Evolutionary conservation across 768 basidiomycete genomes (phyloP), one percentile per base, ranked within the genome.

Genomic region (Kwoniella mangroviensis): DNA sequence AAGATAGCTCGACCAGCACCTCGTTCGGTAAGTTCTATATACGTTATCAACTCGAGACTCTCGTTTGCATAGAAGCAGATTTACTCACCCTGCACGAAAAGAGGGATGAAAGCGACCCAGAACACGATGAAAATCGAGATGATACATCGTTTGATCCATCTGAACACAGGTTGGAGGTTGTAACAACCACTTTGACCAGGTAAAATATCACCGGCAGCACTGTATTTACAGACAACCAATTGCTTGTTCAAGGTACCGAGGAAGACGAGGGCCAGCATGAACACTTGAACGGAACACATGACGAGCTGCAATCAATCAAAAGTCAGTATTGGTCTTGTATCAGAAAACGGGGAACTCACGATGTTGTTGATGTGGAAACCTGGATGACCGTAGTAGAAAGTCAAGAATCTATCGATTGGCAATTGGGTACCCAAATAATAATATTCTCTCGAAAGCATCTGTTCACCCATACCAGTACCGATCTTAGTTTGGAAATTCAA

Each of bases 341-440:
- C 41, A 24, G 17, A 45, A 28, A 7, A 24, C n/a, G 19, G 54
- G 4, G 3, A 10, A 72, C 76, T 67, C 58, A 78, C 76, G 89
- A 98, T 98, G 83, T 98, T 99, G 87, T 99, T 98, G 86, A 99
- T 96, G 81, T 98, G 97, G 90, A 99, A 99, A 63, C 93, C 97
- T 55, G 97, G 97, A 83, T 98, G 97, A 57, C 94, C 95, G 78
- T 99, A 99, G 86, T 99, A 98, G 88, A 98, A 99, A 60, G 97
- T 99, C 84, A 99, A 86, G 90, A 99, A 99, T 55, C 97, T 90
- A 83, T 99, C 97, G 81, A 98, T 90, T 45, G 97, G 95, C 63
- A 99, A 88, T 81, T 98, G 97, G 24, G 97, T 99, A 34, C 97
- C 97, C 72, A 99, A 85, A 79, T 98, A 98, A 84, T 99, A 99